A percentile compares a stretch with the other conserved stretches of the same genome.
Conservation (phyloP, 306 rosid species). For the Medicago ruthenica region DNA sequence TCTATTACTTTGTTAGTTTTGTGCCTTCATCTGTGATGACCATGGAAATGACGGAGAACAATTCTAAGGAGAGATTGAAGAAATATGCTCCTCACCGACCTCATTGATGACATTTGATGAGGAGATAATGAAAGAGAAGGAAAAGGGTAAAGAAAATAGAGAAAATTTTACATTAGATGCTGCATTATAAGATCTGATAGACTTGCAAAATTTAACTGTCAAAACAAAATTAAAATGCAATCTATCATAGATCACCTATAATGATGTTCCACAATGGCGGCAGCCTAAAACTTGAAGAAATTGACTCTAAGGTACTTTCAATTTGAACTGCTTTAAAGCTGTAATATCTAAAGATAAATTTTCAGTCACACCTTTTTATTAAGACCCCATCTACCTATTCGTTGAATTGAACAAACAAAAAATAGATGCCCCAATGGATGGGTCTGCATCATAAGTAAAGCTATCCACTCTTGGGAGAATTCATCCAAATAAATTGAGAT, state of each 20-base stretch:
- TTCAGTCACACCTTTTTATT: conserved; percentile 15
- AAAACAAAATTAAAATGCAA: background rate
- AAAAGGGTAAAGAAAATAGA: background rate
- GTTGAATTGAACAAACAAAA: conserved; percentile 11
- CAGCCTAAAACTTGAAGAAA: conserved; percentile 1
- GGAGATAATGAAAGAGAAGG: background rate
- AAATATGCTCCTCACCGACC: background rate
- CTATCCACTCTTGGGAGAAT: conserved; percentile 18
- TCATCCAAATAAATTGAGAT: conserved; percentile 28
- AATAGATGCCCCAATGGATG: conserved; percentile 19
- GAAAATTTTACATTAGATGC: background rate
- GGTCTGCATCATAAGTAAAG: conserved; percentile 24
- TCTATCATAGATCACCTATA: background rate
- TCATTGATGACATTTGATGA: background rate
- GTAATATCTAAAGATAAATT: background rate
- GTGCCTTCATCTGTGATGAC: background rate
- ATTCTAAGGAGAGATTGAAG: background rate
- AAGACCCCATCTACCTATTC: background rate
- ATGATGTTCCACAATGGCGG: background rate
- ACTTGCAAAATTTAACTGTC: too few species aligned
- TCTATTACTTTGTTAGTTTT: too few species aligned
- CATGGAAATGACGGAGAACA: background rate
- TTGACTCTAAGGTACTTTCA: background rate
- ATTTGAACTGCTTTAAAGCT: background rate
- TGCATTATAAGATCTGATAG: background rate